Evolutionary conservation across 78 protist species (phyloP).

Genomic region (Dictyostelium citrinum): DNA sequence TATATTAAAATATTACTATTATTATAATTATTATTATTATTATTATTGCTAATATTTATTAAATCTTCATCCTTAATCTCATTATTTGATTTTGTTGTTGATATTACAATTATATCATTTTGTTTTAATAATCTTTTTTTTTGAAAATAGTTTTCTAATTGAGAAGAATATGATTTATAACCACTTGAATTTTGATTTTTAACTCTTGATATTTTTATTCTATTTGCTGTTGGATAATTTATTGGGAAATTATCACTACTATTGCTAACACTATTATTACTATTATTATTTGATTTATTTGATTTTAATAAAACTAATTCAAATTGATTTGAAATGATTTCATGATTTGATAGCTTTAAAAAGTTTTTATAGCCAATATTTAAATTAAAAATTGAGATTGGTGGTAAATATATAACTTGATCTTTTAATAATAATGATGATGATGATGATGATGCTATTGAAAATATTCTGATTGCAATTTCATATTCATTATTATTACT

Average conservation of each 20-base stretch:
- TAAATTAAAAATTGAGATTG: constrained; percentile 38
- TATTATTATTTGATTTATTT: not conserved
- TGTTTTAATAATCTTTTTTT: constrained; percentile 19
- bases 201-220: constrained; percentile 53
- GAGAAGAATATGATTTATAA: constrained; percentile 23
- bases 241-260: not conserved
- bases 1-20: not conserved
- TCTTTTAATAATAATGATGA: not conserved
- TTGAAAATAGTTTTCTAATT: constrained; percentile 7
- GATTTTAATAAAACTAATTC: not conserved
- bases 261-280: not conserved
- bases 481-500: not conserved
- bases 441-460: not conserved
- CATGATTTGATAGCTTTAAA: not conserved
- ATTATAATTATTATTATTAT: no score
- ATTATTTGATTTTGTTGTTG: not conserved
- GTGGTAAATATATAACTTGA: constrained; percentile 31
- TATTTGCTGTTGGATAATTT: constrained; percentile 30
- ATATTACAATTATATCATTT: constrained; percentile 34
- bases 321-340: not conserved
- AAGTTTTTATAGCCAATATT: not conserved
- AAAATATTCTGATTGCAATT: constrained; percentile 18
- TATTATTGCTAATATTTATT: no score
- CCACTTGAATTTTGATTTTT: constrained; percentile 43
- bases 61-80: not conserved